Conservation (phyloP, 805 yeast genomes). For the Lipomyces yamanashiensis region DNA sequence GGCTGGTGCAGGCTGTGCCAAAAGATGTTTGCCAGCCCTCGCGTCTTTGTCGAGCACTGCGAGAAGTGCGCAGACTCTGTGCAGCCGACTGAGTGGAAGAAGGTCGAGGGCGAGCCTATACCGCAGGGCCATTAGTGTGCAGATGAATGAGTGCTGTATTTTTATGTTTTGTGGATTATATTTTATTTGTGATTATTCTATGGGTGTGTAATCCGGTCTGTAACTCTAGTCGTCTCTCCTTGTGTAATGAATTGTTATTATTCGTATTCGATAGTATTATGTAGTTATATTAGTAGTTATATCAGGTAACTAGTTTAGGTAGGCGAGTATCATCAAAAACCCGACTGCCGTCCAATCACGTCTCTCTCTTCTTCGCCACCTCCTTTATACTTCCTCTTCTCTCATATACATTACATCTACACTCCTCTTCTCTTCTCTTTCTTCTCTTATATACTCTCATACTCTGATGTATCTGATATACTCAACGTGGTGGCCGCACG, state of each 20-base stretch:
- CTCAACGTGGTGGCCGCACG: conserved; percentile 7
- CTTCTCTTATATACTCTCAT: background rate
- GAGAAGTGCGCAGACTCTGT: conserved; percentile 58
- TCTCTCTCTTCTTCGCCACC: too few relatives aligned
- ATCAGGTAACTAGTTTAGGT: too few relatives aligned
- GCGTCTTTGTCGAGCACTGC: conserved; percentile 67
- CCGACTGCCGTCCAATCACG: background rate
- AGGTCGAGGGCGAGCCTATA: conserved; percentile 27
- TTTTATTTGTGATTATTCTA: background rate
- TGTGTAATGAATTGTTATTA: background rate
- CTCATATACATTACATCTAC: background rate
- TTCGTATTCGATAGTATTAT: too few relatives aligned
- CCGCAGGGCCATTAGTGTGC: conserved; percentile 5
- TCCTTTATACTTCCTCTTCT: background rate
- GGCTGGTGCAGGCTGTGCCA: conserved; percentile 75
- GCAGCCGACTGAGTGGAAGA: conserved; percentile 38
- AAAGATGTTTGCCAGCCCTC: conserved; percentile 57
- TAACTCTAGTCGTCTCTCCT: background rate
- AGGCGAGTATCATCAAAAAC: too few relatives aligned
- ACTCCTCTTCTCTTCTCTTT: background rate
- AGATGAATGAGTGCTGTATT: background rate
- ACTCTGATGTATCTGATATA: too few relatives aligned
- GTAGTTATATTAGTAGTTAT: too few relatives aligned
- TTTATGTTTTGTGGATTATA: background rate
- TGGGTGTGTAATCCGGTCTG: background rate